Base-by-base conservation (phyloP, 2,329 filamentous ascomycete genomes). In the Coniochaeta sp. region DNA sequence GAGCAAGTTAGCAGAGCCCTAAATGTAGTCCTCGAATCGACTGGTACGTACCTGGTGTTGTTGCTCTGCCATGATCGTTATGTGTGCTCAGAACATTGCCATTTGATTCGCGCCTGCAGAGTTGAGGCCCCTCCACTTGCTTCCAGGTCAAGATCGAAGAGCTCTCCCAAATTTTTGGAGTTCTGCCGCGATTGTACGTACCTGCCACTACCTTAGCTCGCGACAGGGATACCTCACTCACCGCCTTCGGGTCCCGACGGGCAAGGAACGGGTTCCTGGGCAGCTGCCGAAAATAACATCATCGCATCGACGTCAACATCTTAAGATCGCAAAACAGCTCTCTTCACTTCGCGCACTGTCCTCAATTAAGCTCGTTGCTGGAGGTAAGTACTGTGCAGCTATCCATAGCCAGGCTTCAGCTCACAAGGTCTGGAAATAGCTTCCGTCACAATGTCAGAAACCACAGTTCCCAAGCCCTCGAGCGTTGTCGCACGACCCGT, bases 401-500 rank as follows among this genome's bases (percentile, higher is more conserved):
- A 59, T 52, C 47, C 14, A 8, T n/a, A 2, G 24, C 7, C 31
- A 17, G 11, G 19, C 17, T 3, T 11, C 3, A 55, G 54, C 54
- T 57, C 6, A 57, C 54, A 19, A 19, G 1, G 28, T 6, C 34
- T 5, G n/a, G 33, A 44, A 60, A 61, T 54, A 61, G 19, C 61
- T 58, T 59, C 61, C 71, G 59, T 60, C 72, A 77, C 68, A 70
- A 86, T 86, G 83, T 75, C 83, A 68, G 81, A 83, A 70, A 73
- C 76, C 58, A 76, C 79, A 65, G 69, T 75, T 79, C 79, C 81
- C 73, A 77, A 40, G 38, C 38, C 84, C 70, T 76, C 82, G 66
- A 79, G 85, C 67, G 82, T 86, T 65, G 83, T 89, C 73, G 83
- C 89, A 76, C 86, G 91, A 77, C 93, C 95, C 65, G 89, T 97